Evolutionary conservation across 768 basidiomycete genomes (phyloP), one percentile per base, ranked within the genome.

Genomic region (Termitomyces sp.): DNA sequence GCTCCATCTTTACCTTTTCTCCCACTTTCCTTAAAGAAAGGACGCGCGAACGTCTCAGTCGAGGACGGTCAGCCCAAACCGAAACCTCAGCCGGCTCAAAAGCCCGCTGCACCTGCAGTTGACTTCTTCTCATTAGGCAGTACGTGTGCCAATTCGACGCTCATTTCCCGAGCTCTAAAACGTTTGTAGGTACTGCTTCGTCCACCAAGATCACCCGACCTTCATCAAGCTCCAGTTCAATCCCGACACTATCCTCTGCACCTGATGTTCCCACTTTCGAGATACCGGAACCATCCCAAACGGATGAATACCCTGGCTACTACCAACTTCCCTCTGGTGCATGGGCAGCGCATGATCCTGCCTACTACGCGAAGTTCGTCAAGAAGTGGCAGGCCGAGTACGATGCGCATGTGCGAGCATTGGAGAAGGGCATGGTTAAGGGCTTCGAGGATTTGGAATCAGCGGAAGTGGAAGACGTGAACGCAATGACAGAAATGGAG

Each of bases 231-330:
- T 49, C 66, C 16, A 49, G 28, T 32, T 16, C 63, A 32, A 20
- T 53, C 18, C 61, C 68, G 18, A 49, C 78, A 7, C 52, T 84
- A 15, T 89, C 88, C 22, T 84, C 92, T 24, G 92, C 92, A 0
- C 92, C 92, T 5, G 72, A 71, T 15, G 71, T 94, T 12, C 81
- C 88, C 6, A 84, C 84, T 48, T 92, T 88, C 65, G 78, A 82
- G 45, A 84, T 87, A 0, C 92, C 91, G 1, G 85, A 88, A 56
- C 92, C 93, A 1, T 88, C 86, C 7, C 82, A 84, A 4, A 78
- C 79, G 8, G 93, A 94, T 68, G 83, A 84, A 16, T 92, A 93
- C 71, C 93, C 93, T 0, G 93, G 93, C 7, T 95, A 94, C 75
- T 94, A 94, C 66, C 86, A 88, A 57, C 80, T 90, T 20, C 91